phyloP scores from a whole-genome alignment of 2,329 filamentous ascomycete species.

The Talaromyces amestolkiae region DNA sequence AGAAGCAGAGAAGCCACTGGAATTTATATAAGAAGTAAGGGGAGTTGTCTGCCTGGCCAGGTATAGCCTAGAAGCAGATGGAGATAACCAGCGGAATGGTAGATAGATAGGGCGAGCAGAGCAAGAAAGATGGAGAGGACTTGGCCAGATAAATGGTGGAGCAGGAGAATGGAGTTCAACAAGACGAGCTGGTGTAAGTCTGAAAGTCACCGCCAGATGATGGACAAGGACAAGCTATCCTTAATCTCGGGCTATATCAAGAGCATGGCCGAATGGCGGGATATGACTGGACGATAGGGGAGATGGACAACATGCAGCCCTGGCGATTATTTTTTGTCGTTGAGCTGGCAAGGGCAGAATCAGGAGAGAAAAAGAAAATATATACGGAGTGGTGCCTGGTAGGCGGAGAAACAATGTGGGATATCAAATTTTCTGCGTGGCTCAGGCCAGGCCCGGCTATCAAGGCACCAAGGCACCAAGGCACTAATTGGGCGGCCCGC shows the following conservation, averaged over 20 bases:
- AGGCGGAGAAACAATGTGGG: background rate
- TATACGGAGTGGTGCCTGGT: background rate
- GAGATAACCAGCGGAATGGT: background rate
- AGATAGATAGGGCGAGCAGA: background rate
- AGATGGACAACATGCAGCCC: slow-evolving; percentile 2
- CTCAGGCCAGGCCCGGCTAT: slow-evolving; percentile 9
- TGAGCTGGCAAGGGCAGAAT: background rate
- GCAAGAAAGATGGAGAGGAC: background rate
- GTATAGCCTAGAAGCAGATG: background rate
- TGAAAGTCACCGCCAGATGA: slow-evolving; percentile 16
- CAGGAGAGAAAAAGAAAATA: slow-evolving; percentile 8
- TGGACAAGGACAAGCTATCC: slow-evolving; percentile 4
- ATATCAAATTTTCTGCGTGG: slow-evolving; percentile 10
- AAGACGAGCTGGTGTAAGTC: background rate
- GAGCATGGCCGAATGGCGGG: slow-evolving; percentile 14
- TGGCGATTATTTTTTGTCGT: background rate
- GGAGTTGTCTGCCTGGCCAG: background rate
- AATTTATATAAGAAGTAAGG: slow-evolving; percentile 20
- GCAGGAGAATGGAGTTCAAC: background rate
- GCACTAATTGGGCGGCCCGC: background rate
- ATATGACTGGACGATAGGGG: slow-evolving; percentile 17
- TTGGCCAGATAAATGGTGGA: background rate
- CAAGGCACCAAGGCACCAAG: slow-evolving; percentile 1
- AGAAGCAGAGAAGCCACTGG: slow-evolving; percentile 17
- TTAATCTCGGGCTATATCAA: slow-evolving; percentile 2